Evolutionary conservation across 768 basidiomycete species (phyloP).

Genomic region (Auricularia sp.): DNA sequence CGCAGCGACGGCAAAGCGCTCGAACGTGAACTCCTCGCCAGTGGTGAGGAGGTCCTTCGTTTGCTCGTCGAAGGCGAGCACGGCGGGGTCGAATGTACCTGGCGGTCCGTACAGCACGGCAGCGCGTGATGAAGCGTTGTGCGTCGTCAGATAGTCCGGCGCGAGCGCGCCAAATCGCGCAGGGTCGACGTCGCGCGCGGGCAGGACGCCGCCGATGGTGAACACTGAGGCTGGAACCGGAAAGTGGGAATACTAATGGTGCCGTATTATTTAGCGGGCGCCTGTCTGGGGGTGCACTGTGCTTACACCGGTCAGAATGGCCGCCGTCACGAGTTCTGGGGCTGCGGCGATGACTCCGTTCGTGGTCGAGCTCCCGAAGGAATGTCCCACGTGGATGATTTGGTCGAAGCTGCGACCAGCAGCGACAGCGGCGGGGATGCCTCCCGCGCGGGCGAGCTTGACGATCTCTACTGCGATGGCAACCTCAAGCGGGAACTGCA

Average conservation of each 20-base stretch:
- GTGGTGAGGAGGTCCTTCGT: neutral
- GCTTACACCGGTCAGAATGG: neutral
- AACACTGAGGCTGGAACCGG: neutral
- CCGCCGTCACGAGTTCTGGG: neutral
- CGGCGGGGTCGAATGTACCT: conserved; percentile 8
- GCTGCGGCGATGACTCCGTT: neutral
- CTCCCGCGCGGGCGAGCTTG: neutral
- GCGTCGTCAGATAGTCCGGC: neutral
- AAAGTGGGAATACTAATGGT: neutral
- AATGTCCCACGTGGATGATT: neutral
- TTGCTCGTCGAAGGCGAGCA: conserved; percentile 4
- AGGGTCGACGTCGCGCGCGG: neutral
- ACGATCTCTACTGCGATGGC: neutral
- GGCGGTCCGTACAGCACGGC: conserved; percentile 3
- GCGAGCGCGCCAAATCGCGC: neutral
- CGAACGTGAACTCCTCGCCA: neutral
- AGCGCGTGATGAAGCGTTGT: neutral
- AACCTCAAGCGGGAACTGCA: neutral
- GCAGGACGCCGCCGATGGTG: neutral
- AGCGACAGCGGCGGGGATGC: neutral
- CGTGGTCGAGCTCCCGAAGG: neutral
- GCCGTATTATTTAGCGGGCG: neutral
- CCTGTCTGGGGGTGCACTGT: neutral
- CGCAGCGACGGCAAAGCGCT: neutral
- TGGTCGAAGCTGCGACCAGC: neutral